A percentile compares a stretch with the other conserved stretches of the same genome.
Conservation (phyloP, 169 alveolate genomes). For the Plasmodium ovale region DNA sequence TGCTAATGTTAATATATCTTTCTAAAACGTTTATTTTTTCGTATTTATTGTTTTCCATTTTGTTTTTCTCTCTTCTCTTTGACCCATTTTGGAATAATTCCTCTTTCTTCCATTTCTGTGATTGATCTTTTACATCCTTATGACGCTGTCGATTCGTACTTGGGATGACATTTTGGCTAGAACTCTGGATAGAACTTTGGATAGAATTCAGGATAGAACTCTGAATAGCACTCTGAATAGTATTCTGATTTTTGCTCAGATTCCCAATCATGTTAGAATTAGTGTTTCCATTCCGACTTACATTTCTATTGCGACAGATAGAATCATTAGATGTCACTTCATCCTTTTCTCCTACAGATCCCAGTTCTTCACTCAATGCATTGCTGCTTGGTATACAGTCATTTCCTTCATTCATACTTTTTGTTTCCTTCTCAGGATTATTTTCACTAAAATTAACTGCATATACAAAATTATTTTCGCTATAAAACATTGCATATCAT, state of each 20-base stretch:
- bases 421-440: constrained; percentile 8
- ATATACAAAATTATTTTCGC: constrained; percentile 22
- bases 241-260: too few species aligned
- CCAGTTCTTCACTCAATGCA: constrained; percentile 12
- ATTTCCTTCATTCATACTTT: constrained; percentile 4
- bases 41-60: constrained; percentile 25
- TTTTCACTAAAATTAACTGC: constrained; percentile 18
- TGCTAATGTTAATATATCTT: constrained; percentile 47
- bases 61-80: neutral
- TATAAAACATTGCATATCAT: constrained; percentile 33
- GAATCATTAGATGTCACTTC: neutral
- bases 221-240: too few species aligned
- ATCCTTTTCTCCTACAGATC: neutral
- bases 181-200: too few species aligned
- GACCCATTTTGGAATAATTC: neutral
- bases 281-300: neutral
- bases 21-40: constrained; percentile 41
- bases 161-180: too few species aligned
- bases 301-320: too few species aligned
- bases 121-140: too few species aligned
- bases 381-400: constrained; percentile 28
- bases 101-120: too few species aligned
- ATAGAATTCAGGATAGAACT: too few species aligned
- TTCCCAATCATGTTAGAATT: neutral
- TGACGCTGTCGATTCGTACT: too few species aligned